phyloP scores from a whole-genome alignment of 148 eudicot species.

The Spergularia bocconei region DNA sequence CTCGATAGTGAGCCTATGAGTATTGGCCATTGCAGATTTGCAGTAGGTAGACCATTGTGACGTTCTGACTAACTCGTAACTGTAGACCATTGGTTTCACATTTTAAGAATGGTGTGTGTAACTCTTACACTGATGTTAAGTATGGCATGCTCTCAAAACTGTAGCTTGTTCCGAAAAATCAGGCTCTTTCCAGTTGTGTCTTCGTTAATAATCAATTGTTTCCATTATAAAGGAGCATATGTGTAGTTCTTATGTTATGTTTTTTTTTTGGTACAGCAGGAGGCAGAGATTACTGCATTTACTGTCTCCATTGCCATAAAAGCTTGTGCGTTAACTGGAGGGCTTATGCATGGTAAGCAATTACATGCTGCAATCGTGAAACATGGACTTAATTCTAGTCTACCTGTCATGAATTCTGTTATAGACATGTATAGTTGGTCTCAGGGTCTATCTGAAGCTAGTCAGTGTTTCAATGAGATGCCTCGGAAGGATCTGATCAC shows the following conservation, averaged over 20 bases:
- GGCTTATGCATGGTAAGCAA: constrained; percentile 57
- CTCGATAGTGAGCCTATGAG: background rate
- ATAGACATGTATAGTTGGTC: constrained; percentile 88
- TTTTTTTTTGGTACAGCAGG: constrained; percentile 71
- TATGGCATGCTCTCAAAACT: background rate
- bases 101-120: too few species aligned
- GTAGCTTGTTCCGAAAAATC: background rate
- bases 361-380: constrained; percentile 63
- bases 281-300: constrained; percentile 58
- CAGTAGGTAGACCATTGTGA: background rate
- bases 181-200: background rate
- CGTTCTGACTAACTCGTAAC: background rate
- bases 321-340: constrained; percentile 66
- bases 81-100: too few species aligned
- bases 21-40: background rate
- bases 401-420: constrained; percentile 83
- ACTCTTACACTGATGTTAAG: background rate
- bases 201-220: background rate
- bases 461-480: constrained; percentile 67
- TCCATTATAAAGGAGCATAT: constrained; percentile 2
- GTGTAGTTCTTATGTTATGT: constrained; percentile 28
- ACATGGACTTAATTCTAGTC: constrained; percentile 60
- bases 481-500: constrained; percentile 60
- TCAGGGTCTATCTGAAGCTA: constrained; percentile 55
- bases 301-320: constrained; percentile 70